phyloP scores from a whole-genome alignment of 139 green algal genomes.

The Astrephomene gubernaculifera region DNA sequence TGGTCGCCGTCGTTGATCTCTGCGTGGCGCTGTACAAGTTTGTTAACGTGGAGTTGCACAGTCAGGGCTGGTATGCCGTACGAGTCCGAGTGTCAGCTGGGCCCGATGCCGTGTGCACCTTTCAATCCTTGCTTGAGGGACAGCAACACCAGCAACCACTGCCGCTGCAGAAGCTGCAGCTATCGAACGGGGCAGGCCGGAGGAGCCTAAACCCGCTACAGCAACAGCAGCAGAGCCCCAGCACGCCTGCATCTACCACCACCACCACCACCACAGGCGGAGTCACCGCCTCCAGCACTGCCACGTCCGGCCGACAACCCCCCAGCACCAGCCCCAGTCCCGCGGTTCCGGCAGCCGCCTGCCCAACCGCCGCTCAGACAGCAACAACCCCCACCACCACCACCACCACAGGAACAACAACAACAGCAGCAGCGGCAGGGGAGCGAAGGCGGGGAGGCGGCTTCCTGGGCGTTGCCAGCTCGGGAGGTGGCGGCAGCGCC shows the following conservation, averaged over 20 bases:
- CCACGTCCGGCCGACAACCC: no score
- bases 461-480: background rate
- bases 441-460: background rate
- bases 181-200: no score
- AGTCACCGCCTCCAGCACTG: no score
- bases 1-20: slow-evolving; percentile 26
- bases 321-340: no score
- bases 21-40: slow-evolving; percentile 41
- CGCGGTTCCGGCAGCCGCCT: background rate
- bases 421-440: background rate
- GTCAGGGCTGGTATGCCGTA: slow-evolving; percentile 47
- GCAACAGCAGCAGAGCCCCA: no score
- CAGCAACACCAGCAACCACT: no score
- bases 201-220: no score
- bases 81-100: background rate
- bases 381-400: background rate
- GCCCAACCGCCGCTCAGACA: background rate
- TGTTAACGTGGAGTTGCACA: slow-evolving; percentile 44
- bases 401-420: background rate
- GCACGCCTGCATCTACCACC: no score
- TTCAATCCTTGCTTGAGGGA: background rate
- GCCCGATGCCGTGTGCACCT: background rate
- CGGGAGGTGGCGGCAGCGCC: background rate
- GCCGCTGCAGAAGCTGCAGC: no score
- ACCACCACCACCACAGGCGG: no score